Evolutionary conservation across 2,329 filamentous ascomycete genomes (phyloP).

Genomic region (Aspergillus sp.): DNA sequence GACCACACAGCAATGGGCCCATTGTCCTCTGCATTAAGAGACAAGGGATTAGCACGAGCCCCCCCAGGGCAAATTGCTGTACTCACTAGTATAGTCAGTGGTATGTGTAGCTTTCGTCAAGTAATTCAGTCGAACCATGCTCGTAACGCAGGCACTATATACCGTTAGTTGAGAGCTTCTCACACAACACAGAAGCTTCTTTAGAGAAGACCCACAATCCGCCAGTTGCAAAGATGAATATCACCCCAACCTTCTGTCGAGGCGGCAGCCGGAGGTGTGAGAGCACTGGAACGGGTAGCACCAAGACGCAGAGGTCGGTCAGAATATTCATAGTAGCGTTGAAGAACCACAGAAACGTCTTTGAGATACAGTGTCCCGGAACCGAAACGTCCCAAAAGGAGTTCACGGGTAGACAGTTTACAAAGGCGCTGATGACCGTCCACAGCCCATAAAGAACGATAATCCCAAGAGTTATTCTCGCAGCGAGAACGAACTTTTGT

Average conservation of each 20-base stretch:
- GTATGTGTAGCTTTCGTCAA: conserved; percentile 1
- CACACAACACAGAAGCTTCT: no score
- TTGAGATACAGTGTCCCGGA: not conserved
- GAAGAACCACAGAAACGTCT: conserved; percentile 1
- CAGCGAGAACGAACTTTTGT: not conserved
- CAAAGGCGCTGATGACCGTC: conserved; percentile 3
- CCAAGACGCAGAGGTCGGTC: not conserved
- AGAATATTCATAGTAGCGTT: conserved; percentile 1
- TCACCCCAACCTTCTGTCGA: conserved; percentile 1
- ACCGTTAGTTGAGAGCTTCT: not conserved
- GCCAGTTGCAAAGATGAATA: conserved; percentile 1
- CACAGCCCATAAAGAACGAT: conserved; percentile 1
- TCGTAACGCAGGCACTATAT: conserved; percentile 1
- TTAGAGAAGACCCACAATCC: not conserved
- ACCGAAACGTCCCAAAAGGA: conserved; percentile 1
- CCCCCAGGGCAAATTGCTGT: not conserved
- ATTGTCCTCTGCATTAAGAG: not conserved
- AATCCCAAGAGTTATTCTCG: not conserved
- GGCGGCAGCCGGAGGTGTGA: not conserved
- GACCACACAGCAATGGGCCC: conserved; percentile 3
- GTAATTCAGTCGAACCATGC: conserved; percentile 1
- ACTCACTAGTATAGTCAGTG: not conserved
- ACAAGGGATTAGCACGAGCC: not conserved
- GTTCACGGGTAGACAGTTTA: conserved; percentile 4
- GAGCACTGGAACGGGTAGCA: not conserved